Evolutionary conservation across 495 filamentous ascomycete genomes (phyloP), one percentile per base, ranked within the genome.

Genomic region (Podospora australis): DNA sequence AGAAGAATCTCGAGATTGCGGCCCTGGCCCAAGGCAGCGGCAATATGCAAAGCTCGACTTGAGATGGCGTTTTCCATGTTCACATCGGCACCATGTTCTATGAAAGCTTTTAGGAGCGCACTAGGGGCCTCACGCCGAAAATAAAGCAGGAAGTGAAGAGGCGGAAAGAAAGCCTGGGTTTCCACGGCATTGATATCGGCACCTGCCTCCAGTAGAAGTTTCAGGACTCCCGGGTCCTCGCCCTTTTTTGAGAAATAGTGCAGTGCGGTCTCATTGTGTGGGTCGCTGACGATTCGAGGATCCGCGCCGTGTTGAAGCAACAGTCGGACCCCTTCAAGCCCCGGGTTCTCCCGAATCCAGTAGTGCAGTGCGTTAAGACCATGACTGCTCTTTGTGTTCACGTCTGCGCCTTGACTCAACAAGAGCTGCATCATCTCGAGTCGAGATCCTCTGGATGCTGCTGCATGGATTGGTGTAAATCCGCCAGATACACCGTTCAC

Each of bases 391-490:
- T 39, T 26, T 23, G 56, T 26, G 38, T 76, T 71, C 16, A 80
- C 59, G 46, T 74, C 59, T 5, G 77, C 77, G 2, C 67, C 64
- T 46, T 69, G 62, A n/a, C 63, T 50, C 29, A 81, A 44, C 11
- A 83, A 54, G 40, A 80, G 45, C 46, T 66, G 55, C 21, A 81
- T 67, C 11, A 78, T 72, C 39, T 75, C 68, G 1, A 29, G 39
- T 1, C 70, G 56, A 5, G 20, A 5, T 17, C 65, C 68, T 60
- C 73, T 67, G 19, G 65, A 66, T 9, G 72, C 72, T 0, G 78
- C 78, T 40, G 78, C 62, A 62, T 81, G 78, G 28, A 81, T 53
- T 9, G 71, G 62, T 0, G 70, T 78, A 62, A 29, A 54, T 0
- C 46, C 49, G 2, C 30, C 24, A 4, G 49, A 55, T 4, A 52